Conservation (phyloP, 164 flowering plant genomes). For the Vitis labrusca region DNA sequence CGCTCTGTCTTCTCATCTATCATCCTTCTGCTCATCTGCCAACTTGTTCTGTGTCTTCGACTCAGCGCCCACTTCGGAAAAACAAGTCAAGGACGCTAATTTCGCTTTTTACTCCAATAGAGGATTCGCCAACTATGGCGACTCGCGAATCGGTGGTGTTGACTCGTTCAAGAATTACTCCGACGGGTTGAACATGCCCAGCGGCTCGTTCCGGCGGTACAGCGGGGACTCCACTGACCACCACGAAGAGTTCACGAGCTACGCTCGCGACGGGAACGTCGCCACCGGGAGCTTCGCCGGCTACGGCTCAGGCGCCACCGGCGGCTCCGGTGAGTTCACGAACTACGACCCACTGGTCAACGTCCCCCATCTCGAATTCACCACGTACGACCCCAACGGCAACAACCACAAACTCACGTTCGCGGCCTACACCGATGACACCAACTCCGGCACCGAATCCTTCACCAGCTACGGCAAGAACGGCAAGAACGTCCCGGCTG, state of each 20-base stretch:
- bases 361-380: constrained; percentile 61
- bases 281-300: constrained; percentile 48
- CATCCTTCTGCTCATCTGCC: constrained; percentile 52
- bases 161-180: constrained; percentile 86
- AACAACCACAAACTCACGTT: constrained; percentile 49
- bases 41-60: constrained; percentile 44
- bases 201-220: constrained; percentile 60
- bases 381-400: constrained; percentile 48
- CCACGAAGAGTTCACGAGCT: constrained; percentile 54
- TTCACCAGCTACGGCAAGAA: constrained; percentile 65
- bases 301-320: constrained; percentile 56
- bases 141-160: constrained; percentile 36
- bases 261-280: constrained; percentile 61
- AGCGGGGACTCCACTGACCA: constrained; percentile 53
- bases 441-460: constrained; percentile 56
- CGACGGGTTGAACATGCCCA: constrained; percentile 40
- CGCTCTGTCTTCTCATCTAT: constrained; percentile 34
- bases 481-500: constrained; percentile 43
- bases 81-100: constrained; percentile 19
- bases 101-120: constrained; percentile 35
- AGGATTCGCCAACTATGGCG: constrained; percentile 55
- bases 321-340: constrained; percentile 68
- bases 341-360: constrained; percentile 53
- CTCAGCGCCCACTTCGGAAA: background rate
- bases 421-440: constrained; percentile 41